Evolutionary conservation across 768 basidiomycete genomes (phyloP).

Genomic region (Suillus ampliporus): DNA sequence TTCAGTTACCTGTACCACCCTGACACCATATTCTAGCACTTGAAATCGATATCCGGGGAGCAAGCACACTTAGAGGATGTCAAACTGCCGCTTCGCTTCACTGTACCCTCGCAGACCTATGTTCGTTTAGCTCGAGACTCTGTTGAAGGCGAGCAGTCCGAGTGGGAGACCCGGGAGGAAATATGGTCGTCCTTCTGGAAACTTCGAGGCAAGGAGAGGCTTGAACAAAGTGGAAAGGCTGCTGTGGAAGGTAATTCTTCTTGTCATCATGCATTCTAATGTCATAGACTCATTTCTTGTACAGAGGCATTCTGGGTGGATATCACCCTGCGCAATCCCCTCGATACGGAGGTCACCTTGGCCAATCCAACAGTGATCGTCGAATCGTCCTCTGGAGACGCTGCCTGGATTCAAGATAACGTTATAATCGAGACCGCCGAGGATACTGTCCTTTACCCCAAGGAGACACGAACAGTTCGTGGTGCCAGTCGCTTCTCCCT

Average conservation of each 20-base stretch:
- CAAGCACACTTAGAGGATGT: slow-evolving; percentile 50
- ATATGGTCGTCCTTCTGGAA: slow-evolving; percentile 69
- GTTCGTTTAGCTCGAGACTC: slow-evolving; percentile 62
- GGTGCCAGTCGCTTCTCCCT: background rate
- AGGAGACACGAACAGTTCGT: slow-evolving; percentile 69
- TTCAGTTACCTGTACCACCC: background rate
- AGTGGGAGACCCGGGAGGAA: slow-evolving; percentile 72
- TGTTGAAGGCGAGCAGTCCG: slow-evolving; percentile 44
- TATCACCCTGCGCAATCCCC: slow-evolving; percentile 68
- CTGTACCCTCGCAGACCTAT: slow-evolving; percentile 58
- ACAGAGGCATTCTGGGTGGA: slow-evolving; percentile 83
- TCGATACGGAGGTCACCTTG: slow-evolving; percentile 75
- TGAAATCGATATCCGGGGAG: slow-evolving; percentile 61
- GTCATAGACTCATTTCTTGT: slow-evolving; percentile 12
- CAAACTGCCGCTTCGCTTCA: slow-evolving; percentile 71
- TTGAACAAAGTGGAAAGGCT: slow-evolving; percentile 63
- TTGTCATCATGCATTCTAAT: background rate
- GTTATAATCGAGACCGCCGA: slow-evolving; percentile 65
- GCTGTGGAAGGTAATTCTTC: slow-evolving; percentile 60
- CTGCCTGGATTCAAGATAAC: slow-evolving; percentile 41
- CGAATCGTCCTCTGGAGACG: slow-evolving; percentile 40
- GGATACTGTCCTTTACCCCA: slow-evolving; percentile 64
- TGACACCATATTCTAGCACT: slow-evolving; percentile 58
- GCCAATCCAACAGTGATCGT: slow-evolving; percentile 64
- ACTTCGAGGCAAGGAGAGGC: slow-evolving; percentile 54